Base-by-base conservation (phyloP, 805 yeast species). In the Starmera amethionina region DNA sequence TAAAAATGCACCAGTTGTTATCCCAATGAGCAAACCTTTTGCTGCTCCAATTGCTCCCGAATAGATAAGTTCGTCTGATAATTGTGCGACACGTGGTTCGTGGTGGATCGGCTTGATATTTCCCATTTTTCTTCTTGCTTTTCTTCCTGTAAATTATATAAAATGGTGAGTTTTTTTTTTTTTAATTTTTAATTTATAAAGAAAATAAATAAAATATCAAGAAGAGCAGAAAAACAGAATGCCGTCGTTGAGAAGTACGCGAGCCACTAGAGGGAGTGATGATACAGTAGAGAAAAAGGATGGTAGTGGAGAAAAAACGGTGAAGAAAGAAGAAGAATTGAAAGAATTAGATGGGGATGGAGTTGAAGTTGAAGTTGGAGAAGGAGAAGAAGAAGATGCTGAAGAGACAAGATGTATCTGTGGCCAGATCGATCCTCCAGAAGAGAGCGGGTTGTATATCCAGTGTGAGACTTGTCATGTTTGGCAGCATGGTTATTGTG, bases 401-500 rank as follows among this genome's bases (percentile, higher is more conserved):
- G 69, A 64, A 6, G 72, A 66, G 40, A 68, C 74, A 0, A 51
- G 73, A 27, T 68, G 74, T 52, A 52, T 68, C 3, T 68, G 74
- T 51, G 68, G 65, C 1, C 61, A 66, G 38, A 32, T 53, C 11
- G 72, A 68, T 31, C 71, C 72, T 2, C 68, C 70, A 5, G 72
- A 67, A 42, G 68, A 58, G 25, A 62, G 63, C 61, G 93, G 90
- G 3, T 67, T 82, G 38, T 83, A 75, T 55, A 83, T 83, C 48
- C 93, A 83, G 54, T 83, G 94, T 69, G 98, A 93, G 54, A 72
- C 73, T 46, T 90, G 98, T 64, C 78, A 85, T 15, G 96, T 82
- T 8, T 90, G 98, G 98, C 98, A 90, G 60, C 98, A 90, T 59
- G 97, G 97, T 2, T 86, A 70, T 62, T 90, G 98, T 66, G 96